These are phyloP conservation scores for Pugionium dolabratum DNA, from an alignment of 345 rosid genomes.

Conservation along the genomic window DNA sequence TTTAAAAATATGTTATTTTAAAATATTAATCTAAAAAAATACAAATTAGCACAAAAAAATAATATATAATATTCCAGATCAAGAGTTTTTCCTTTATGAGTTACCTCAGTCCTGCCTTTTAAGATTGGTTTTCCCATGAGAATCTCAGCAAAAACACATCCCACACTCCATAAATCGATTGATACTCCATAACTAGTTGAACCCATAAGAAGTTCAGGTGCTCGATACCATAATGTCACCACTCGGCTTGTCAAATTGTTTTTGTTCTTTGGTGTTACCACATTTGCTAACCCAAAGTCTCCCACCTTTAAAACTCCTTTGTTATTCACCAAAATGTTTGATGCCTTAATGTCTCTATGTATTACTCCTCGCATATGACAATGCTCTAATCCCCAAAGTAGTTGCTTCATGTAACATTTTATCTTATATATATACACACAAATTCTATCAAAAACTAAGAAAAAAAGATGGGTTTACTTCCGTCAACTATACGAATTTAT, in stretches of 20 bases:
- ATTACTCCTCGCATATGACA: constrained; percentile 70
- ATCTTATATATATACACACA: constrained; percentile 36
- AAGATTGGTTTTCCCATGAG: constrained; percentile 64
- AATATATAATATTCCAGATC: too few relatives aligned
- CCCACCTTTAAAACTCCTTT: constrained; percentile 67
- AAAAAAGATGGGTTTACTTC: too few relatives aligned
- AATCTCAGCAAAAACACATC: constrained; percentile 75
- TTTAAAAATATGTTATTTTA: too few relatives aligned
- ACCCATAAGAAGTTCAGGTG: constrained; percentile 86
- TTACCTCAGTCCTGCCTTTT: constrained; percentile 81
- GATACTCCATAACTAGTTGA: constrained; percentile 71
- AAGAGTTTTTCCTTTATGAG: background rate
- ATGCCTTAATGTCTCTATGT: constrained; percentile 72
- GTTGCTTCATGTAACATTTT: constrained; percentile 83
- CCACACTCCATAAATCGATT: constrained; percentile 77
- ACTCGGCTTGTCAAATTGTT: constrained; percentile 73
- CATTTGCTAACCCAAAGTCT: constrained; percentile 77
- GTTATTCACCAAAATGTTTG: constrained; percentile 74
- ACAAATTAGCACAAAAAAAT: too few relatives aligned
- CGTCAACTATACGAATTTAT: too few relatives aligned
- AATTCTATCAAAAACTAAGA: too few relatives aligned
- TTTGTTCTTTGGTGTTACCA: constrained; percentile 48
- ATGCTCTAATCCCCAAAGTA: constrained; percentile 66
- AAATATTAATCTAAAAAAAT: too few relatives aligned
- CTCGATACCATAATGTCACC: constrained; percentile 81